Percentiles rank a stretch among this genome's conserved stretches.
Conservation (phyloP, 257 asterid species). For the Orobanche coerulescens region DNA sequence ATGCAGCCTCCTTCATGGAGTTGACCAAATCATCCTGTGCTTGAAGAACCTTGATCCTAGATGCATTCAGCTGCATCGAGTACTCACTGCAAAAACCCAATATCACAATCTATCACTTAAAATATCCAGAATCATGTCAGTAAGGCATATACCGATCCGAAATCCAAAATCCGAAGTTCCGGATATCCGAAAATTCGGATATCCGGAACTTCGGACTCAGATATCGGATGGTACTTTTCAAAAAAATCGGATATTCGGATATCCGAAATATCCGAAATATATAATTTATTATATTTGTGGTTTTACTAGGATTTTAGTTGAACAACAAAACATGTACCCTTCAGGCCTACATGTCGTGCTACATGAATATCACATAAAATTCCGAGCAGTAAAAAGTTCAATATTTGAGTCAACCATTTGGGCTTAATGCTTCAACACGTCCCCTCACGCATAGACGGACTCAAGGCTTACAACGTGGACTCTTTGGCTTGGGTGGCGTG, state of each 20-base stretch:
- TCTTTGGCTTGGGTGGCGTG: too few relatives aligned
- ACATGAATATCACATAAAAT: neutral
- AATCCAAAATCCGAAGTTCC: too few relatives aligned
- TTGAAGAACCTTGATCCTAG: constrained; percentile 78
- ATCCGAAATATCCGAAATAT: too few relatives aligned
- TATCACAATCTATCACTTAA: neutral
- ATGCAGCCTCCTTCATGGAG: constrained; percentile 62
- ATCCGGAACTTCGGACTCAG: too few relatives aligned
- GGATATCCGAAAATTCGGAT: too few relatives aligned
- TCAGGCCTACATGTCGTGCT: neutral
- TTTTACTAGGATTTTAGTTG: neutral
- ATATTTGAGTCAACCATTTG: neutral
- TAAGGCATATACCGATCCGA: too few relatives aligned
- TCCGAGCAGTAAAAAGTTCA: neutral
- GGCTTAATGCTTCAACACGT: too few relatives aligned
- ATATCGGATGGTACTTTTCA: too few relatives aligned
- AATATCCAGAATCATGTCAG: neutral
- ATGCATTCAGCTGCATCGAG: constrained; percentile 79
- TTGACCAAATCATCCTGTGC: constrained; percentile 83
- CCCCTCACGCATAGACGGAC: too few relatives aligned
- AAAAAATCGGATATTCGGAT: too few relatives aligned
- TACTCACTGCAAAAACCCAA: constrained; percentile 47
- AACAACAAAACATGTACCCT: neutral
- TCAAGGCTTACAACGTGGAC: too few relatives aligned
- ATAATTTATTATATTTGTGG: too few relatives aligned